These are phyloP conservation scores for Erucastrum elatum DNA, from an alignment of 345 rosid genomes.

Conservation along the genomic window DNA sequence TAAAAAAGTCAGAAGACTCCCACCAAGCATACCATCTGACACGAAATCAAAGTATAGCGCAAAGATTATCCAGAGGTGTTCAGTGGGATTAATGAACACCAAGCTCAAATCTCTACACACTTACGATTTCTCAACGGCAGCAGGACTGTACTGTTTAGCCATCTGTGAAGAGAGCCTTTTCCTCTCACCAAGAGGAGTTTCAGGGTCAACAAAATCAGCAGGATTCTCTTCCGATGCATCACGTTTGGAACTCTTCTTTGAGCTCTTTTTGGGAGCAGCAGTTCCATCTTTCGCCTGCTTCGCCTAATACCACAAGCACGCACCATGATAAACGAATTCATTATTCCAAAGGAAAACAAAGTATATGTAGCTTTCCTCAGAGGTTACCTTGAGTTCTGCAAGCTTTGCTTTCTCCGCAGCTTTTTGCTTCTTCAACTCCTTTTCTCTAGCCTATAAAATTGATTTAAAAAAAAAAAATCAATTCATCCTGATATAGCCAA, in stretches of 20 bases:
- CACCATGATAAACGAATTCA: neutral
- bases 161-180: conserved; percentile 74
- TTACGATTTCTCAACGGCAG: conserved; percentile 83
- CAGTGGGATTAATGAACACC: neutral
- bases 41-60: conserved; percentile 17
- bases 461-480: too few species aligned
- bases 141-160: conserved; percentile 89
- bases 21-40: conserved; percentile 94
- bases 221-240: conserved; percentile 64
- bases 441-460: conserved; percentile 61
- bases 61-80: neutral
- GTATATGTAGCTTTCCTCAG: neutral
- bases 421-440: conserved; percentile 79
- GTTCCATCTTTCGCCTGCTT: conserved; percentile 56
- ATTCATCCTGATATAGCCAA: neutral
- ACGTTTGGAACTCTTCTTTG: conserved; percentile 66
- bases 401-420: conserved; percentile 70
- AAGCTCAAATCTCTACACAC: conserved; percentile 22
- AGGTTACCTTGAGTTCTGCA: conserved; percentile 61
- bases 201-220: conserved; percentile 75
- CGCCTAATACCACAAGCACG: conserved; percentile 41
- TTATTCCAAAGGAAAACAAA: neutral
- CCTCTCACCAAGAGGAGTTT: conserved; percentile 73
- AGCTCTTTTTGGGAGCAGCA: conserved; percentile 52
- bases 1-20: conserved; percentile 74